phyloP scores from a whole-genome alignment of 768 basidiomycete species.

The Agrocybe pediades region DNA sequence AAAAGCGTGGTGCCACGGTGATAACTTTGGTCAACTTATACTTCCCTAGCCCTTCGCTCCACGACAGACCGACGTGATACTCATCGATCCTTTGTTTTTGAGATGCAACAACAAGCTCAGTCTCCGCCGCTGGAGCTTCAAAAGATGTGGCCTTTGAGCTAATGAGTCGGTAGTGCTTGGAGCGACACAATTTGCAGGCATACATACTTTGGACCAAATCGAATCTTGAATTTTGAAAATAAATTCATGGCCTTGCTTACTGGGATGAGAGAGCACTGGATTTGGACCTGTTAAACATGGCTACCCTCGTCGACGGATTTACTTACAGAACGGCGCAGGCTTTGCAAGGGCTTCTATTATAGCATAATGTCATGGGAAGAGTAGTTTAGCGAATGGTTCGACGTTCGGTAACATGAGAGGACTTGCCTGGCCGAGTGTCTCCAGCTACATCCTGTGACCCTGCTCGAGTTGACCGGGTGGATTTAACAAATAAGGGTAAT shows the following conservation, averaged over 20 bases:
- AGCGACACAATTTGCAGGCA: neutral
- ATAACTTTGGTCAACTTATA: slow-evolving; percentile 96
- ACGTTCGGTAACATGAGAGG: neutral
- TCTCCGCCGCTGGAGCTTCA: slow-evolving; percentile 92
- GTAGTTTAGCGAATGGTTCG: no score
- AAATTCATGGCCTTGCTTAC: slow-evolving; percentile 81
- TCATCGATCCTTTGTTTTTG: slow-evolving; percentile 62
- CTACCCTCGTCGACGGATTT: neutral
- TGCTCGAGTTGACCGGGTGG: slow-evolving; percentile 60
- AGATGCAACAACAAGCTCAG: slow-evolving; percentile 72
- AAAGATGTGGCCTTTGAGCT: slow-evolving; percentile 70
- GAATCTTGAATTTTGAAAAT: slow-evolving; percentile 81
- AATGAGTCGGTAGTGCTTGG: neutral
- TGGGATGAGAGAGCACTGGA: slow-evolving; percentile 84
- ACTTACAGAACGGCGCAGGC: slow-evolving; percentile 82
- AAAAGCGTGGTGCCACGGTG: slow-evolving; percentile 86
- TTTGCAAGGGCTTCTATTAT: slow-evolving; percentile 36
- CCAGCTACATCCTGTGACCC: slow-evolving; percentile 85
- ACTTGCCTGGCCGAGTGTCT: slow-evolving; percentile 62
- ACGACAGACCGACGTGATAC: slow-evolving; percentile 85
- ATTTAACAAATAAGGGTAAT: slow-evolving; percentile 74
- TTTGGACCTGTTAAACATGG: neutral
- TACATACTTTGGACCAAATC: slow-evolving; percentile 82
- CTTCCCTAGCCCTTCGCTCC: slow-evolving; percentile 93
- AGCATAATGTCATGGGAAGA: neutral